A percentile compares a stretch with the other conserved stretches of the same genome.
phyloP scores from a whole-genome alignment of 352 stramenopile genomes.

The Globisporangium rhizosaccharum region DNA sequence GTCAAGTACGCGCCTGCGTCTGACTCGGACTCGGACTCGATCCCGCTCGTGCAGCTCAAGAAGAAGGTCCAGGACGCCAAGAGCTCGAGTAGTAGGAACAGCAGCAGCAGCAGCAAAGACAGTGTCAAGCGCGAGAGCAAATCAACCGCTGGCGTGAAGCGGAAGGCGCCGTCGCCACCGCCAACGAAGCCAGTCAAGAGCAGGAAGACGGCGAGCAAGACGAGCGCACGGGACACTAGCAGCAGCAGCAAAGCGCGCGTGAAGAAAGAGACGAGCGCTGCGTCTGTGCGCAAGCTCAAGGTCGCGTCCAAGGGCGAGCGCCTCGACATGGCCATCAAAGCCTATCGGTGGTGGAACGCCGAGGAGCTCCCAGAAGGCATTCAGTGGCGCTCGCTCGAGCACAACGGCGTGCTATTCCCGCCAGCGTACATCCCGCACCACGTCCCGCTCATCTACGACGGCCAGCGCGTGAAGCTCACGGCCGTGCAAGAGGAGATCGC shows the following conservation, averaged over 20 bases:
- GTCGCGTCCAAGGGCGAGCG: slow-evolving; percentile 91
- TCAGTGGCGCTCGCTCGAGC: slow-evolving; percentile 99
- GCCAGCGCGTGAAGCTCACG: slow-evolving; percentile 91
- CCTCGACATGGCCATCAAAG: slow-evolving; percentile 96
- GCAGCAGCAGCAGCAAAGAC: slow-evolving; percentile 8
- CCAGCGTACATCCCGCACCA: slow-evolving; percentile 94
- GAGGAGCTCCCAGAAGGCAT: slow-evolving; percentile 91
- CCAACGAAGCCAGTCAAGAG: slow-evolving; percentile 26
- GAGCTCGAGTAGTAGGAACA: slow-evolving; percentile 1
- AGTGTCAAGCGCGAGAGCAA: slow-evolving; percentile 8
- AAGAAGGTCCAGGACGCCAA: slow-evolving; percentile 26
- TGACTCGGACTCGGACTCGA: slow-evolving; percentile 73
- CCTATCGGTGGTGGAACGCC: slow-evolving; percentile 99
- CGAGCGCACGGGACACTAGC: slow-evolving; percentile 26
- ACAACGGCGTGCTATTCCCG: slow-evolving; percentile 98
- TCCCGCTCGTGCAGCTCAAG: slow-evolving; percentile 81
- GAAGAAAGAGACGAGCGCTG: slow-evolving; percentile 39
- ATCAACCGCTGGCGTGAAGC: slow-evolving; percentile 35
- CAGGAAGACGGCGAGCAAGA: slow-evolving; percentile 40
- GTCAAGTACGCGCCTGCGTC: slow-evolving; percentile 27
- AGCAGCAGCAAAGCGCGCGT: slow-evolving; percentile 17
- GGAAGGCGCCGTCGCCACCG: slow-evolving; percentile 25
- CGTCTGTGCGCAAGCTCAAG: slow-evolving; percentile 84
- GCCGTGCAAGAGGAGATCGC: slow-evolving; percentile 93
- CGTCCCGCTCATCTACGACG: slow-evolving; percentile 94